phyloP scores from a whole-genome alignment of 257 asterid species.

The Solanum sitiens region DNA sequence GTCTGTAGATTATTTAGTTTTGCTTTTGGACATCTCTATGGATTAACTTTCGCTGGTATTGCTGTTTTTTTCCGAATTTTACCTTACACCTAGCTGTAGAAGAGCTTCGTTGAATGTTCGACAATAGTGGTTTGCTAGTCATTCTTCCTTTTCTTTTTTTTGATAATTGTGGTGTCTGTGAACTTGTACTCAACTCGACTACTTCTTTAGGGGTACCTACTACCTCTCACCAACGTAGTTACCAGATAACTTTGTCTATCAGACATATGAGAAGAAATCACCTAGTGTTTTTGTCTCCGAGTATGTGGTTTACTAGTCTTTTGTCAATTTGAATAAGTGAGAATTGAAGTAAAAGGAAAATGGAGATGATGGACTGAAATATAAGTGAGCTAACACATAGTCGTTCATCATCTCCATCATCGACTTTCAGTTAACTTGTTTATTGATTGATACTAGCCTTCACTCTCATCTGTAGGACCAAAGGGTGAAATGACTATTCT shows the following conservation, averaged over 20 bases:
- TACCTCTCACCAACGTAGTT: background rate
- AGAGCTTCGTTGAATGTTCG: too few species aligned
- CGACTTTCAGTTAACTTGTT: background rate
- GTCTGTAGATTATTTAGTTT: too few species aligned
- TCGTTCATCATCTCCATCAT: background rate
- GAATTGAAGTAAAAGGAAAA: too few species aligned
- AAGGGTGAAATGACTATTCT: background rate
- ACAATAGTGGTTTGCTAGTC: background rate
- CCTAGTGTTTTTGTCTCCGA: background rate
- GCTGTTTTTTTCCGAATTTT: too few species aligned
- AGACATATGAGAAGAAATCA: background rate
- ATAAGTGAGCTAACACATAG: background rate
- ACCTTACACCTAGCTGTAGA: too few species aligned
- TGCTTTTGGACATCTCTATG: too few species aligned
- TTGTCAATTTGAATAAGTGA: background rate
- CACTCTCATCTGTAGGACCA: background rate
- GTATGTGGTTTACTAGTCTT: background rate
- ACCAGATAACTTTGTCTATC: background rate
- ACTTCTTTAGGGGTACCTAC: background rate
- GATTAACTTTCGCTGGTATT: too few species aligned
- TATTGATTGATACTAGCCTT: background rate
- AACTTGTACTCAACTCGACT: background rate
- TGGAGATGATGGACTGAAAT: background rate
- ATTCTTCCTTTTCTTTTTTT: background rate
- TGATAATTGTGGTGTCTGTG: background rate